Percentiles rank a stretch among this genome's conserved stretches.
These are phyloP conservation scores for Potentilla sterilis DNA, from an alignment of 306 rosid species.

Conservation along the genomic window DNA sequence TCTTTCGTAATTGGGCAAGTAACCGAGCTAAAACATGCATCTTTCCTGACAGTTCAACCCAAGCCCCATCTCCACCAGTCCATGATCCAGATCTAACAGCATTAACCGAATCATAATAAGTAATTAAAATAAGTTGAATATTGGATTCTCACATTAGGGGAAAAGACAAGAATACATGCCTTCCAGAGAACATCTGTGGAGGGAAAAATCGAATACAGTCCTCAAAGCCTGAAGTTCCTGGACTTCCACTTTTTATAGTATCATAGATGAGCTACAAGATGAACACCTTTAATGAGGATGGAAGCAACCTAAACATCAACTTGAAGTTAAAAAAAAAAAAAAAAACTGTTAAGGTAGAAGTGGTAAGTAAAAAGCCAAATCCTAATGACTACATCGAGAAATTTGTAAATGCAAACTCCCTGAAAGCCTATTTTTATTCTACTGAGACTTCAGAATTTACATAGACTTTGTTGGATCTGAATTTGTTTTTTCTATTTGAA, in stretches of 20 bases:
- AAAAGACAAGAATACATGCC: conserved; percentile 40
- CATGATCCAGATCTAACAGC: conserved; percentile 77
- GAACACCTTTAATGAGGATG: conserved; percentile 29
- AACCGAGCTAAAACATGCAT: conserved; percentile 95
- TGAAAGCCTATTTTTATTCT: not conserved
- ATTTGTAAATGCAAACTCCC: not conserved
- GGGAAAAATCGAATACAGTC: conserved; percentile 91
- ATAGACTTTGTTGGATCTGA: not conserved
- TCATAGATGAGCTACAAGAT: conserved; percentile 84
- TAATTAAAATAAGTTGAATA: not conserved
- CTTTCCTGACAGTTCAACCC: conserved; percentile 97
- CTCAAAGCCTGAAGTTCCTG: conserved; percentile 96
- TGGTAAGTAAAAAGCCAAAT: not conserved
- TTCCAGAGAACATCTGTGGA: conserved; percentile 86
- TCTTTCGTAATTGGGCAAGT: conserved; percentile 75
- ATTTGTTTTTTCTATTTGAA: conserved; percentile 2
- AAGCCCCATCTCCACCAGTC: conserved; percentile 89
- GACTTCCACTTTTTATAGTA: conserved; percentile 71
- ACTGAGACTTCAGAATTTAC: too few relatives aligned
- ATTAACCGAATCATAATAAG: not conserved
- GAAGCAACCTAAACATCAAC: conserved; percentile 10
- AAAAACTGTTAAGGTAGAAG: conserved; percentile 14
- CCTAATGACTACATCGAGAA: not conserved
- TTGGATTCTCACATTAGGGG: conserved; percentile 8
- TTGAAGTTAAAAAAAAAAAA: not conserved